These are phyloP conservation scores for Pholiota molesta DNA, from an alignment of 768 basidiomycete species.

Conservation along the genomic window DNA sequence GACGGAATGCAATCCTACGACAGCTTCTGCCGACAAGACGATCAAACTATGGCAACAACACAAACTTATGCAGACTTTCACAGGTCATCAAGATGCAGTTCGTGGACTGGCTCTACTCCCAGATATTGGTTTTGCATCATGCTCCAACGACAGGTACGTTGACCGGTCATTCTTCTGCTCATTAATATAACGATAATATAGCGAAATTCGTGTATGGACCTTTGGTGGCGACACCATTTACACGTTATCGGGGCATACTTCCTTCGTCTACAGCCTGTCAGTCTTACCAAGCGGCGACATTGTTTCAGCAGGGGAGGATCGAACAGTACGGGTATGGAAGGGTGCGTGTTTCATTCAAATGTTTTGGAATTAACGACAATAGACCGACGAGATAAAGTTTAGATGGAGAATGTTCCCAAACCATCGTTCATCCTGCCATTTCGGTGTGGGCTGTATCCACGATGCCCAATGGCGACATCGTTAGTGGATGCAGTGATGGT, in stretches of 20 bases:
- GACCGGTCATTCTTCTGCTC: background rate
- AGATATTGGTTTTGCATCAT: slow-evolving; percentile 93
- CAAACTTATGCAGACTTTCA: slow-evolving; percentile 73
- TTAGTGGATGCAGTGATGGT: slow-evolving; percentile 89
- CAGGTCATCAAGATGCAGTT: slow-evolving; percentile 91
- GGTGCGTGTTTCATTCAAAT: slow-evolving; percentile 45
- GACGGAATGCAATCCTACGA: slow-evolving; percentile 7
- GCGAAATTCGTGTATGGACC: slow-evolving; percentile 93
- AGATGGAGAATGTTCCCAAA: slow-evolving; percentile 91
- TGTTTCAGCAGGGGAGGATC: slow-evolving; percentile 93
- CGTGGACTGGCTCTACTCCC: slow-evolving; percentile 80
- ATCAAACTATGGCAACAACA: slow-evolving; percentile 88
- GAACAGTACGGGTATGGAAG: slow-evolving; percentile 90
- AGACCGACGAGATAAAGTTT: slow-evolving; percentile 1
- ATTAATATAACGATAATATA: slow-evolving; percentile 30
- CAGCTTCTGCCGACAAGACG: slow-evolving; percentile 93
- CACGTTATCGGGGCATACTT: slow-evolving; percentile 91
- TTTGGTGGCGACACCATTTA: slow-evolving; percentile 77
- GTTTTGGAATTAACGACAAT: background rate
- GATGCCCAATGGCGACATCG: slow-evolving; percentile 90
- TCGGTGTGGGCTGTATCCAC: slow-evolving; percentile 95
- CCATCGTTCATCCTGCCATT: slow-evolving; percentile 90
- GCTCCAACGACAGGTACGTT: slow-evolving; percentile 87
- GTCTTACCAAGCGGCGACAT: slow-evolving; percentile 82
- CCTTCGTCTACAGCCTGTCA: slow-evolving; percentile 92